Evolutionary conservation across 139 green algal species (phyloP), one percentile per base, ranked within the genome.

Genomic region (Tetradesmus obliquus): DNA sequence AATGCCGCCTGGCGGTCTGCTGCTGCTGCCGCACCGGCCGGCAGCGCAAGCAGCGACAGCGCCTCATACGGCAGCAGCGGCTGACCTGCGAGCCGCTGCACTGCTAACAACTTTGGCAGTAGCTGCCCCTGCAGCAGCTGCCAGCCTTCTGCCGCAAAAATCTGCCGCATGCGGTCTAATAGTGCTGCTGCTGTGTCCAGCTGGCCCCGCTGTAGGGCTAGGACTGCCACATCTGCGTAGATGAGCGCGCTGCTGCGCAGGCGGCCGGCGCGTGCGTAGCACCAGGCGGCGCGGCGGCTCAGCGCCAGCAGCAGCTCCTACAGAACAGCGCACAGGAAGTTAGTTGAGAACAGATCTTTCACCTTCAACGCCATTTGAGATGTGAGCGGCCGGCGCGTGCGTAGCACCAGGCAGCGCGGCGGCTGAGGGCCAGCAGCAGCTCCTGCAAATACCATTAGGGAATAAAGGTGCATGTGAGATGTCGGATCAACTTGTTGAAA

Each of bases 251-350:
- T 93, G 60, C 84, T 93, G 17, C 95, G 90, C 76, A 86, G 55
- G 10, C 94, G 87, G 5, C 94, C 94, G 17, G 88, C 81, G 22
- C 74, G 62, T 17, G 20, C 72, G 81, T 94, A 96, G 90, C 94
- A 96, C 9, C 76, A 53, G 2, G 91, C 95, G 1, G 93, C 93
- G 15, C 89, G 90, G 22, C 84, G 55, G 53, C 90, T 94, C 8
- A 96, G 91, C 80, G 90, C 93, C n/a, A 92, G 74, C 86, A 93
- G 93, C 84, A 97, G 90, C 89, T 95, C 93, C 85, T 89, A 51
- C 55, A 87, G 51, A 24, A 54, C n/a, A 15, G 57, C 8, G 57
- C 7, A 66, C 6, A 66, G 57, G 57, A 66, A 9, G 57, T 66
- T 66, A 66, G 8, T 66, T 72, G 62, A 72, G 62, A 72, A 72